Percentiles rank a stretch among this genome's conserved stretches.
phyloP scores from a whole-genome alignment of 768 basidiomycete genomes.

The Collybia mongolica region DNA sequence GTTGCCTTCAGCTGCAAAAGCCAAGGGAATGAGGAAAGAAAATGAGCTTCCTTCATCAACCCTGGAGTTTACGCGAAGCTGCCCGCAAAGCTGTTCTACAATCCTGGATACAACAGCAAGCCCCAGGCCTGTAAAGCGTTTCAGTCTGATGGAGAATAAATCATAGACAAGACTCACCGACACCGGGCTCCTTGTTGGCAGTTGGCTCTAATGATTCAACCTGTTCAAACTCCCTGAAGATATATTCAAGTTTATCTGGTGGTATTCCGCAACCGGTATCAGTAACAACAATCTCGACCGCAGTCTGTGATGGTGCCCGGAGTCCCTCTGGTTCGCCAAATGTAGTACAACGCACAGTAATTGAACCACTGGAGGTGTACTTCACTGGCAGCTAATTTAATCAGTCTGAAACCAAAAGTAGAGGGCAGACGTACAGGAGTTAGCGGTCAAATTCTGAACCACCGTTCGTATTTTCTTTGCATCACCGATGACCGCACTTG shows the following conservation, averaged over 20 bases:
- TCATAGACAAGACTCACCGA: constrained; percentile 34
- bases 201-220: constrained; percentile 54
- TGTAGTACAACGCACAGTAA: constrained; percentile 56
- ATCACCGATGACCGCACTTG: constrained; percentile 68
- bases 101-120: constrained; percentile 81
- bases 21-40: constrained; percentile 69
- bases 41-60: constrained; percentile 68
- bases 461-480: constrained; percentile 72
- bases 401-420: neutral
- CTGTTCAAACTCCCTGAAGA: constrained; percentile 80
- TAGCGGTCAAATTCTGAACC: constrained; percentile 75
- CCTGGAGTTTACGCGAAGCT: constrained; percentile 74
- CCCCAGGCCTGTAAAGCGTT: constrained; percentile 51
- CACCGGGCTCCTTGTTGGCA: constrained; percentile 35
- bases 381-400: constrained; percentile 50
- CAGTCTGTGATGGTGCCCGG: constrained; percentile 41
- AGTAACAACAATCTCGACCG: constrained; percentile 66
- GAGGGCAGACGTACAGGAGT: constrained; percentile 49
- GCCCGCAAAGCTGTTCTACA: constrained; percentile 76
- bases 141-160: no score
- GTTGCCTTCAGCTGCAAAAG: constrained; percentile 27
- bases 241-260: constrained; percentile 62
- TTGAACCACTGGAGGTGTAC: constrained; percentile 61
- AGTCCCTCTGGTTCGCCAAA: constrained; percentile 53
- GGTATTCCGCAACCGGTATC: constrained; percentile 78